phyloP scores from a whole-genome alignment of 1,284 basidiomycete genomes.

The Athelia psychrophila region DNA sequence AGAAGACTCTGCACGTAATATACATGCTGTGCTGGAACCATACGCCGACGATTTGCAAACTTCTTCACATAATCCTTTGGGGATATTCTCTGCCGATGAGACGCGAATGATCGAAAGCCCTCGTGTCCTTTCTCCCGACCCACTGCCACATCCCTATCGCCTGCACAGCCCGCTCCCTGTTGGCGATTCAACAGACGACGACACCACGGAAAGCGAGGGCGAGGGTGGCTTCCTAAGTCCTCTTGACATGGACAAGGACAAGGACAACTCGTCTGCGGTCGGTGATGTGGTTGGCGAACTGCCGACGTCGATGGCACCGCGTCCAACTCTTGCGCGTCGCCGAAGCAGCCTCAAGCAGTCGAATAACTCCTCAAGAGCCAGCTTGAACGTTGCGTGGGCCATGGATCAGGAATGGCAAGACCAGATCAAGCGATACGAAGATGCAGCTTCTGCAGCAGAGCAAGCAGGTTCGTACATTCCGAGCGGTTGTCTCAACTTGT shows the following conservation, averaged over 20 bases:
- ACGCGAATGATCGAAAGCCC: background rate
- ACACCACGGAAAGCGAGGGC: no score
- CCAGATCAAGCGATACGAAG: slow-evolving; percentile 53
- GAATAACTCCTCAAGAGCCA: slow-evolving; percentile 41
- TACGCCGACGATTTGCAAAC: background rate
- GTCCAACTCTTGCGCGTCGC: slow-evolving; percentile 39
- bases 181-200: background rate
- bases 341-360: slow-evolving; percentile 61
- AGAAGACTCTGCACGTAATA: background rate
- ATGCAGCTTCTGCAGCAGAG: slow-evolving; percentile 51
- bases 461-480: slow-evolving; percentile 43
- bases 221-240: no score
- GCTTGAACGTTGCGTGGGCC: slow-evolving; percentile 68
- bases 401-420: slow-evolving; percentile 58
- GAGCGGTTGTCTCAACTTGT: background rate
- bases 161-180: slow-evolving; percentile 13
- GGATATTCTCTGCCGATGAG: background rate
- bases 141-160: slow-evolving; percentile 29
- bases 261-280: background rate
- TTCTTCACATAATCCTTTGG: background rate
- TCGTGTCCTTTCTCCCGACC: slow-evolving; percentile 21
- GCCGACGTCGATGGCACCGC: slow-evolving; percentile 2
- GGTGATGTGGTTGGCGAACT: background rate
- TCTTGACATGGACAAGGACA: no score
- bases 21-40: background rate